phyloP scores from a whole-genome alignment of 345 rosid genomes.

The Eutrema yunnanense region DNA sequence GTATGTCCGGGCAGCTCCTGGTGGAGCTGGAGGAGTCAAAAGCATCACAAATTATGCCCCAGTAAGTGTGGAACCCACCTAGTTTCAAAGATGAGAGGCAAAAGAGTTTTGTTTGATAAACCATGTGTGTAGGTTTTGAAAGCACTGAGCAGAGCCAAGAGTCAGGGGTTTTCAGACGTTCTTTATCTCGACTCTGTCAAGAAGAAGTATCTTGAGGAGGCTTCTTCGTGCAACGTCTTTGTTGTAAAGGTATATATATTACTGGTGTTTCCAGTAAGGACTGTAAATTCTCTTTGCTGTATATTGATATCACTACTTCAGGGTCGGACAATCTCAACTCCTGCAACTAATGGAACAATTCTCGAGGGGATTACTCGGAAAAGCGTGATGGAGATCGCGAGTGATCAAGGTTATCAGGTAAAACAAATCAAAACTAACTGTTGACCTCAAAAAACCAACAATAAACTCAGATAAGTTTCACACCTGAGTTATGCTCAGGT shows the following conservation, averaged over 20 bases:
- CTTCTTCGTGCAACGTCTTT: conserved; percentile 91
- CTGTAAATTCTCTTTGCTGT: neutral
- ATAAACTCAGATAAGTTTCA: neutral
- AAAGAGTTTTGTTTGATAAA: neutral
- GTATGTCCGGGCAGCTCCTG: conserved; percentile 55
- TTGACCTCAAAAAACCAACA: neutral
- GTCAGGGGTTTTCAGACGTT: conserved; percentile 83
- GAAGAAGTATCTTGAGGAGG: conserved; percentile 81
- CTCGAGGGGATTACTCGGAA: conserved; percentile 39
- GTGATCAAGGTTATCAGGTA: conserved; percentile 38
- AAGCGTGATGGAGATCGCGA: conserved; percentile 38
- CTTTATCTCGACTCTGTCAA: conserved; percentile 86
- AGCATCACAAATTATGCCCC: conserved; percentile 39
- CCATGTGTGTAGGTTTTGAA: conserved; percentile 57
- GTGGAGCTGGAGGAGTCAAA: conserved; percentile 83
- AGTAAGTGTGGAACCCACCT: conserved; percentile 9
- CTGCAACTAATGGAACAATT: conserved; percentile 33
- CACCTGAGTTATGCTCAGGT: conserved; percentile 27
- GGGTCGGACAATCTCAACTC: conserved; percentile 36
- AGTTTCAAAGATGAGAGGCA: neutral
- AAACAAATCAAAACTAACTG: neutral
- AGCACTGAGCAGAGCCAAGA: conserved; percentile 83
- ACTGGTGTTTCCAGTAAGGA: neutral
- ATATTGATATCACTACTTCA: neutral
- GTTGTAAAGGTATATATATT: conserved; percentile 42